Evolutionary conservation across 225 moss, liverwort and hornwort species (phyloP), one percentile per base, ranked within the genome.

Genomic region (Straminergon stramineum): DNA sequence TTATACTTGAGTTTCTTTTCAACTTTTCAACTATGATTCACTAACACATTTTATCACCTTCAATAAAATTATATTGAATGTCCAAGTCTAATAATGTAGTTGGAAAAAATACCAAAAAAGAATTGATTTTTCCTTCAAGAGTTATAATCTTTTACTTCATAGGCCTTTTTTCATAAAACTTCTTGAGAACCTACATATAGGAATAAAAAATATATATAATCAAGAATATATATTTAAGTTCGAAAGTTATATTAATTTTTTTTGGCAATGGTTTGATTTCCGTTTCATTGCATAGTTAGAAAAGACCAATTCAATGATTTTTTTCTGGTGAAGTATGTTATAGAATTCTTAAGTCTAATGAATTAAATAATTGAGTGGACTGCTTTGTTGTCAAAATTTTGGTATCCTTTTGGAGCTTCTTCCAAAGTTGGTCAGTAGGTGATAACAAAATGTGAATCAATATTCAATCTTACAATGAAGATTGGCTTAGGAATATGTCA

Each of bases 371-470:
- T 28, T 10, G 10, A 6, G 10, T 30, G 1, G 1, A 74, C 92
- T 6, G 48, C n/a, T 77, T 96, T 97, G 17, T 94, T 95, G 80
- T 95, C 90, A 58, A 95, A 95, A 39, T 57, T 95, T 65, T 96
- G 89, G 45, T 96, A 96, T 28, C 90, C 87, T 37, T 88, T 78
- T 2, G 89, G 90, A 7, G 92, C 95, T 52, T 94, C 81, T 81
- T 94, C 88, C 56, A 95, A 89, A 37, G 89, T 74, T 19, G 79
- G 51, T 43, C 66, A 85, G 34, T 94, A 75, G 32, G 93, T 95
- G 79, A 95, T 95, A 15, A 93, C 89, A 41, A 95, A 90, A 4
- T 88, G 18, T 22, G 92, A 88, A 88, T 93, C 76, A 24, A 32
- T 83, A 90, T 51, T 93, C 37, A 57, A 95, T 85, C 87, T 85